phyloP scores from a whole-genome alignment of 305 asterid genomes.

The Fraxinus albicans region DNA sequence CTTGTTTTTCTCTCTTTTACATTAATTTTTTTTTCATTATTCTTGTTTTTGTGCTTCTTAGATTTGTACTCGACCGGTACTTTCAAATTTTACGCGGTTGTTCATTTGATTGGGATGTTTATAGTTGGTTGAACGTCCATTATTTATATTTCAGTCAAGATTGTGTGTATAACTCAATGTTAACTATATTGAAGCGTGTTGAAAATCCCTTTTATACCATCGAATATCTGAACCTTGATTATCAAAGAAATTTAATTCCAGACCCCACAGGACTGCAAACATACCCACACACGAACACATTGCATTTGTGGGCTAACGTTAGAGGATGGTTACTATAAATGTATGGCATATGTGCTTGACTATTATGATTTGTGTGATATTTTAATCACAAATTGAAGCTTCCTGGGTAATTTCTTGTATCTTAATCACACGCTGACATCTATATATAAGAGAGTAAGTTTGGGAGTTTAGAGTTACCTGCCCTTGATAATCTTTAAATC shows the following conservation, averaged over 20 bases:
- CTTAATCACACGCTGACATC: not conserved
- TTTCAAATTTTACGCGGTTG: slow-evolving; percentile 41
- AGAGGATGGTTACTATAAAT: slow-evolving; percentile 9
- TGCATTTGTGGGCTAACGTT: slow-evolving; percentile 25
- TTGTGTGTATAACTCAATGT: not conserved
- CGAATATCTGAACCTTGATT: not conserved
- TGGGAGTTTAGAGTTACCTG: slow-evolving; percentile 34
- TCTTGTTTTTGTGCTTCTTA: not conserved
- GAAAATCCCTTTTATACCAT: not conserved
- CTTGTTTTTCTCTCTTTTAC: not conserved
- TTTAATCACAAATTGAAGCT: slow-evolving; percentile 40
- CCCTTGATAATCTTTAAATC: slow-evolving; percentile 1
- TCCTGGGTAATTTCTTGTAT: slow-evolving; percentile 50
- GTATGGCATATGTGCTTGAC: slow-evolving; percentile 39
- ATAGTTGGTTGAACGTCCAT: not conserved
- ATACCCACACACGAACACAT: slow-evolving; percentile 28
- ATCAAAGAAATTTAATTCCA: not conserved
- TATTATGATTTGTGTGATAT: slow-evolving; percentile 32
- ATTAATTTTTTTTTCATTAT: not conserved
- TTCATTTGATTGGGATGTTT: slow-evolving; percentile 14
- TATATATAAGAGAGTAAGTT: slow-evolving; percentile 27
- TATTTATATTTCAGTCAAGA: not conserved
- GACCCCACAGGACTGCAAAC: slow-evolving; percentile 1
- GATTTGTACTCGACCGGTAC: slow-evolving; percentile 25
- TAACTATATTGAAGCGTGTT: not conserved